Conservation (phyloP, 2,329 filamentous ascomycete species). For the Aphanocladium album region DNA sequence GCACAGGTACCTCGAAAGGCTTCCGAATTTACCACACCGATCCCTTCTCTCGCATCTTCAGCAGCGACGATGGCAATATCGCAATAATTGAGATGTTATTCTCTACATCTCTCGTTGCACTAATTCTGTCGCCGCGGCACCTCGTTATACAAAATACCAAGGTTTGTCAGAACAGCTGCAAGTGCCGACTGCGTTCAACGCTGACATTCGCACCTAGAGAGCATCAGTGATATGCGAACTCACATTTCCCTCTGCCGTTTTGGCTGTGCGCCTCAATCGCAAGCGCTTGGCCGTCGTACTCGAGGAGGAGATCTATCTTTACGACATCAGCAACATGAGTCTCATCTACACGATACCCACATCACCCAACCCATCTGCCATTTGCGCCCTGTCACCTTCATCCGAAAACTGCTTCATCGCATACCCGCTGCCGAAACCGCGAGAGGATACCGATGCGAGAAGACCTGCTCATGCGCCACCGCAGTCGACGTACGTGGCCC, state of each 20-base stretch:
- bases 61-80: constrained; percentile 90
- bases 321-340: constrained; percentile 98
- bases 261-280: constrained; percentile 88
- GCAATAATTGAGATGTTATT: constrained; percentile 98
- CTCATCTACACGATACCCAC: constrained; percentile 89
- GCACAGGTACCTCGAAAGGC: constrained; percentile 82
- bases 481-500: constrained; percentile 68
- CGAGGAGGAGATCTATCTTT: constrained; percentile 95
- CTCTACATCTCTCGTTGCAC: constrained; percentile 90
- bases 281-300: constrained; percentile 90
- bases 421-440: constrained; percentile 77
- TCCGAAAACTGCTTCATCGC: constrained; percentile 95
- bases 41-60: constrained; percentile 91
- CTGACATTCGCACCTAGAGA: constrained; percentile 37
- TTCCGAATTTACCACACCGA: constrained; percentile 97
- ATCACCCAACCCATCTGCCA: constrained; percentile 85
- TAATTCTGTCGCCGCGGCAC: constrained; percentile 86
- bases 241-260: constrained; percentile 93
- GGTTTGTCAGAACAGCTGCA: constrained; percentile 42
- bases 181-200: constrained; percentile 1
- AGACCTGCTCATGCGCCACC: constrained; percentile 81
- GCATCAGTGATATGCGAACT: constrained; percentile 93
- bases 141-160: constrained; percentile 98
- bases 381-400: constrained; percentile 88
- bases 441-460: constrained; percentile 53